Evolutionary conservation across 257 asterid genomes (phyloP), one percentile per base, ranked within the genome.

Genomic region (Gentiana dahurica): DNA sequence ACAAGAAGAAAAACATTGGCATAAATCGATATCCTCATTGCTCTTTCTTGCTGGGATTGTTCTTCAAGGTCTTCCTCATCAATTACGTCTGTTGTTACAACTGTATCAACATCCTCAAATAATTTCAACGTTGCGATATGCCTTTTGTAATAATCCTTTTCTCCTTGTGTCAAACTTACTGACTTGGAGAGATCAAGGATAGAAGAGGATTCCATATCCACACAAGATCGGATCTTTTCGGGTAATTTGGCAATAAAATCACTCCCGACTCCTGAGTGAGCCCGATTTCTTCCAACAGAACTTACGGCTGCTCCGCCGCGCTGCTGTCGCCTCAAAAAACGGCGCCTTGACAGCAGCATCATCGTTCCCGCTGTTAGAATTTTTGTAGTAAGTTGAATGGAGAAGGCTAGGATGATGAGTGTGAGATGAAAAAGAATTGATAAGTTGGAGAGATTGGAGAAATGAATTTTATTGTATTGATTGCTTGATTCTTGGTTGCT

Each of bases 11-110:
- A 45, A 65, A 91, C 15, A 55, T 91, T 91, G 10, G 94, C 89
- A 54, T 72, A 91, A 60, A 84, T 91, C 32, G 98, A 91, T 45
- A 85, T 82, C 72, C 8, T 78, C 96, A 91, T 91, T 33, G 98
- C 98, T 71, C 75, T 73, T 79, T 91, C 96, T 1, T 91, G 83
- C 46, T 81, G 81, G 45, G 66, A 65, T 73, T 72, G 83, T 68
- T 87, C 95, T 53, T 72, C 85, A 10, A 58, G 55, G 70, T 81
- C 89, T 32, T 81, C 95, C 51, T 77, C 84, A 12, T 79, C 84
- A 12, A 65, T 36, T 47, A 62, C 65, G 45, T 77, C 82, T 45
- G 94, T 43, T 48, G 68, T 54, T 53, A 66, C 81, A 59, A 73
- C 59, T 9, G 68, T 38, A 65, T 91, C 96, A 41, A 79, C 95